These are phyloP conservation scores for Hypoxylon sp. DNA, from an alignment of 2,329 filamentous ascomycete species.

Conservation along the genomic window DNA sequence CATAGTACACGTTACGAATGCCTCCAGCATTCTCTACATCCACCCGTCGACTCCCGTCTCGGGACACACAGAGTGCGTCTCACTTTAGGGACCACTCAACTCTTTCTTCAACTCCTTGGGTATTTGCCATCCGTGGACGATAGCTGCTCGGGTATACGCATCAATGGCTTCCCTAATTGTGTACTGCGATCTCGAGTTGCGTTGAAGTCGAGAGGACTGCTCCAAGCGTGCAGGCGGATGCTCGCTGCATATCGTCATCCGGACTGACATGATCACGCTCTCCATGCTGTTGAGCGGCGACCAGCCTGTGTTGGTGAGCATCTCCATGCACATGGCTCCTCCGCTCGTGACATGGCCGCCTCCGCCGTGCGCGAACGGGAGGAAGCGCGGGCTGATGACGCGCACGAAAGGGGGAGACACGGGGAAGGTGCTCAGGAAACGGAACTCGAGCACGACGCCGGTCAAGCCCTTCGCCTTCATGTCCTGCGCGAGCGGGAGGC, in stretches of 20 bases:
- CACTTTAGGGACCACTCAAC: too few species aligned
- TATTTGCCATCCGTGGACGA: constrained; percentile 74
- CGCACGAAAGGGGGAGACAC: constrained; percentile 84
- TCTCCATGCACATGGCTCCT: constrained; percentile 84
- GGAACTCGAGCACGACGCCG: constrained; percentile 81
- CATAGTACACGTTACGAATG: too few species aligned
- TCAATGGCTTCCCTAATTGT: constrained; percentile 73
- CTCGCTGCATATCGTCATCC: constrained; percentile 73
- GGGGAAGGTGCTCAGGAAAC: constrained; percentile 80
- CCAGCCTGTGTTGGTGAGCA: constrained; percentile 87
- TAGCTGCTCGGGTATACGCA: constrained; percentile 75
- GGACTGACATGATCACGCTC: constrained; percentile 80
- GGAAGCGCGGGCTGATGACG: constrained; percentile 80
- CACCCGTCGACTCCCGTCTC: too few species aligned
- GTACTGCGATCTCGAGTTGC: constrained; percentile 70
- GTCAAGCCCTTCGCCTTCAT: constrained; percentile 69
- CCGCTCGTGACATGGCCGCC: constrained; percentile 87
- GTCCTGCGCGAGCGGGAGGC: constrained; percentile 75
- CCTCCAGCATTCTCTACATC: too few species aligned
- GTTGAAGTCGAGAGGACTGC: not conserved
- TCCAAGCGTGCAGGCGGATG: constrained; percentile 80
- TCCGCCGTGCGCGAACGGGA: constrained; percentile 74
- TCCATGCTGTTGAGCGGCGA: constrained; percentile 76
- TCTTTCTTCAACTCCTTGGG: constrained; percentile 68
- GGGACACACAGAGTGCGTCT: too few species aligned